Percentiles rank a stretch among this genome's conserved stretches.
phyloP scores from a whole-genome alignment of 2,329 filamentous ascomycete species.

The Daldinia eschscholtzii region DNA sequence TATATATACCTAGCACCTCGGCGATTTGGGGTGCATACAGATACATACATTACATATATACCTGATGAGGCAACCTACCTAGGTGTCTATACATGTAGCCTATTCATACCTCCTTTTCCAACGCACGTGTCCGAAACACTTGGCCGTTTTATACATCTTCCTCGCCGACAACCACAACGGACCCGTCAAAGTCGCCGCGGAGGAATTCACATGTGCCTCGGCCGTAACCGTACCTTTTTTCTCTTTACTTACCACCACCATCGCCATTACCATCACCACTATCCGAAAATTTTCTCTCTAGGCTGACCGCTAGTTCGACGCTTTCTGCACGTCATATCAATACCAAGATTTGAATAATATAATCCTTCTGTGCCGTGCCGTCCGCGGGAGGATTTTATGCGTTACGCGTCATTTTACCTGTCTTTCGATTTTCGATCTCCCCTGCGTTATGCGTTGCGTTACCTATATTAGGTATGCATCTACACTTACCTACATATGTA shows the following conservation, averaged over 20 bases:
- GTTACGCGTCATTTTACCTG: too few species aligned
- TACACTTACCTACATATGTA: too few species aligned
- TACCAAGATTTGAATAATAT: constrained; percentile 1
- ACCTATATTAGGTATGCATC: too few species aligned
- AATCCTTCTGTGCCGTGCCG: neutral
- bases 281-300: neutral
- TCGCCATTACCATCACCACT: neutral
- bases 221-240: neutral
- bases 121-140: constrained; percentile 7
- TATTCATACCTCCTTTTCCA: neutral
- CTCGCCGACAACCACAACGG: constrained; percentile 20
- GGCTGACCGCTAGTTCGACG: constrained; percentile 8
- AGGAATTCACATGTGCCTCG: neutral
- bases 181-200: constrained; percentile 13
- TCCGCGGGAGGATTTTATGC: neutral
- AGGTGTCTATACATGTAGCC: neutral
- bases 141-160: neutral
- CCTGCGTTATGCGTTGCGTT: too few species aligned
- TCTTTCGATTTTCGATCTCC: too few species aligned
- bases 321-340: constrained; percentile 4
- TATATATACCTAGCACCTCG: constrained; percentile 10
- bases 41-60: neutral
- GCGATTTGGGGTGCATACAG: constrained; percentile 20
- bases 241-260: neutral
- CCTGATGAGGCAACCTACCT: neutral